Evolutionary conservation across 768 basidiomycete genomes (phyloP).

Genomic region (Hygrocybe punicea): DNA sequence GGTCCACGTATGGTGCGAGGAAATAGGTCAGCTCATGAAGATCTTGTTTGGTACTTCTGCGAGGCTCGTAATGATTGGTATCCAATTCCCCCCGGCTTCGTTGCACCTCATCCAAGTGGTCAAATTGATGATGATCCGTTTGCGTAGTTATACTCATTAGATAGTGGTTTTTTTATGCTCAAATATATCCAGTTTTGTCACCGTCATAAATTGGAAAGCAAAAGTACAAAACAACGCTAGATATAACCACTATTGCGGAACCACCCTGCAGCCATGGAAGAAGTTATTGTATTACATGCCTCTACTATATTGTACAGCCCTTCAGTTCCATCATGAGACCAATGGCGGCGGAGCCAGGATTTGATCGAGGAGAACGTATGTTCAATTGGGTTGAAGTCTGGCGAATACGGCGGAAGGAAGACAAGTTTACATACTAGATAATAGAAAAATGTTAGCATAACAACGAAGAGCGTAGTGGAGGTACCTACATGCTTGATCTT

Average conservation of each 20-base stretch:
- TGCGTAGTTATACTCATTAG: background rate
- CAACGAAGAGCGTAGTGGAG: background rate
- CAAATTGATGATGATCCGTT: background rate
- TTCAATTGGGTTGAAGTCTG: constrained; percentile 34
- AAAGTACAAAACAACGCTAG: background rate
- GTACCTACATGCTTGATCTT: constrained; percentile 24
- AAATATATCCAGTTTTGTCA: background rate
- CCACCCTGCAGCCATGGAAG: background rate
- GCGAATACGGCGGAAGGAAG: constrained; percentile 31
- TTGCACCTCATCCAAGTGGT: background rate
- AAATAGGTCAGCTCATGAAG: background rate
- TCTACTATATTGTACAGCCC: background rate
- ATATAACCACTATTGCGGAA: background rate
- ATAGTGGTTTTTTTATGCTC: background rate
- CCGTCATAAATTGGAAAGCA: background rate
- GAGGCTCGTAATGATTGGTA: background rate
- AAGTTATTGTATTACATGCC: background rate
- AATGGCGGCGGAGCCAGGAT: background rate
- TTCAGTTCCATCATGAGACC: too few species aligned
- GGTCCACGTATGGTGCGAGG: background rate
- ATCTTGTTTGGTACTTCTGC: background rate
- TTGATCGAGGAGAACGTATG: constrained; percentile 28
- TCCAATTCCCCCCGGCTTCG: background rate
- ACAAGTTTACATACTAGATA: background rate
- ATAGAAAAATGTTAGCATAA: background rate